Base-by-base conservation (phyloP, 2,329 filamentous ascomycete genomes). In the Albophoma yamanashiensis region DNA sequence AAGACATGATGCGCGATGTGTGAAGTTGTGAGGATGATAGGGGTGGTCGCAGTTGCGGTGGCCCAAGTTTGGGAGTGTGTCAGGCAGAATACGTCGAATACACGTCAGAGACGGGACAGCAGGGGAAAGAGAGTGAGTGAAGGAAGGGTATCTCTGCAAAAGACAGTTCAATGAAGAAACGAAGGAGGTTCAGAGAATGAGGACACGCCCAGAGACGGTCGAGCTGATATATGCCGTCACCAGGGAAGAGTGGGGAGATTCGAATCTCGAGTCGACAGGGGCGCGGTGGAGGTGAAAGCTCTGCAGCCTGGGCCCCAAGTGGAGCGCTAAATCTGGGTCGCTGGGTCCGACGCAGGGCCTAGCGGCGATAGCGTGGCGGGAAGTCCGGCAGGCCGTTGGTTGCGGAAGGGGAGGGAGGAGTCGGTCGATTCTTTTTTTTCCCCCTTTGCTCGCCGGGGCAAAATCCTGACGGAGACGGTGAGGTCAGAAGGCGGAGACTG, bases 1-100 rank as follows among this genome's bases (percentile, higher is more conserved):
- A 69, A 66, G 73, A 69, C 73, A 75, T 75, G 47, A 31, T 31
- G 43, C 31, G 47, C 7, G 47, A 20, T 65, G 62, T 71, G 66
- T 71, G 66, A 56, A 22, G 22, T 9, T 59, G 34, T 15, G 45
- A 20, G 22, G 56, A 22, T 11, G 43, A 9, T 25, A 22, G 42
- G 11, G n/a, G 42, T 22, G 42, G 45, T 47, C 12, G 55, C 42
- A n/a, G n/a, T 15, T n/a, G 53, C 14, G 31, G 53, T 43, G 12
- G 22, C 42, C 22, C 42, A 45, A 43, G 38, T 55, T 22, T 31
- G 55, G 36, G 31, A 4, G 38, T 40, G 55, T 56, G 3, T 27
- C 12, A 43, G 55, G 31, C 55, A 31, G 42, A 8, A 36, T n/a
- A 27, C 20, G 25, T 12, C 38, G 22, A 25, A 43, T 31, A 27